These are phyloP conservation scores for Flaveria ramosissima DNA, from an alignment of 129 eudicot genomes.

Conservation along the genomic window DNA sequence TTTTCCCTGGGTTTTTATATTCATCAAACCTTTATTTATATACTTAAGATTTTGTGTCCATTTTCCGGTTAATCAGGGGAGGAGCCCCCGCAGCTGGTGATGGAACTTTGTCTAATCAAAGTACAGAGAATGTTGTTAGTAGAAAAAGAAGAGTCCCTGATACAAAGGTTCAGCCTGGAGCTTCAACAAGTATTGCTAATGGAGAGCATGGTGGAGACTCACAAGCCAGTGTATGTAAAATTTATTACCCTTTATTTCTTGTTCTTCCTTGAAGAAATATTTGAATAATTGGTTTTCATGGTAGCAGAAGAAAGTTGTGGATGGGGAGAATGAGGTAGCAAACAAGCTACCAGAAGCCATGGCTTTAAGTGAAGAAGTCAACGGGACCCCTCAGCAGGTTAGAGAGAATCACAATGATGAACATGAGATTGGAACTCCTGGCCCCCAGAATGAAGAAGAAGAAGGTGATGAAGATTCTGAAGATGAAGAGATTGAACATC, in stretches of 20 bases:
- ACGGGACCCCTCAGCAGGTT: slow-evolving; percentile 57
- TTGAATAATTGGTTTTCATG: slow-evolving; percentile 27
- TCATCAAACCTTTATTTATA: not conserved
- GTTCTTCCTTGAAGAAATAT: not conserved
- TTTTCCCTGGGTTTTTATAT: not conserved
- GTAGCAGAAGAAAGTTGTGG: slow-evolving; percentile 34
- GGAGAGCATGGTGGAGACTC: slow-evolving; percentile 43
- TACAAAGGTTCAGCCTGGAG: slow-evolving; percentile 31
- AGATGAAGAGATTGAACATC: slow-evolving; percentile 73
- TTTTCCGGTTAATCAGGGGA: slow-evolving; percentile 41
- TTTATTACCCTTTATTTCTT: not conserved
- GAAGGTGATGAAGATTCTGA: slow-evolving; percentile 40
- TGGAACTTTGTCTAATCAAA: slow-evolving; percentile 45
- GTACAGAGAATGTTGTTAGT: slow-evolving; percentile 45
- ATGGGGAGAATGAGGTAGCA: slow-evolving; percentile 32
- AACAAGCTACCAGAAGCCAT: slow-evolving; percentile 36
- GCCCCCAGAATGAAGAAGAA: slow-evolving; percentile 20
- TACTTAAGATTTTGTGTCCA: not conserved
- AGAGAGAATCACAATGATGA: slow-evolving; percentile 35
- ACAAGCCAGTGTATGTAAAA: slow-evolving; percentile 21
- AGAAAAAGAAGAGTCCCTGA: slow-evolving; percentile 43
- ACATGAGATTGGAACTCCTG: slow-evolving; percentile 37
- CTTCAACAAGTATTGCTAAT: slow-evolving; percentile 47
- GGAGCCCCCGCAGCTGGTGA: slow-evolving; percentile 39
- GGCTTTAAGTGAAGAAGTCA: slow-evolving; percentile 78